Base-by-base conservation (phyloP, 345 rosid genomes). In the Eutrema heterophyllum region DNA sequence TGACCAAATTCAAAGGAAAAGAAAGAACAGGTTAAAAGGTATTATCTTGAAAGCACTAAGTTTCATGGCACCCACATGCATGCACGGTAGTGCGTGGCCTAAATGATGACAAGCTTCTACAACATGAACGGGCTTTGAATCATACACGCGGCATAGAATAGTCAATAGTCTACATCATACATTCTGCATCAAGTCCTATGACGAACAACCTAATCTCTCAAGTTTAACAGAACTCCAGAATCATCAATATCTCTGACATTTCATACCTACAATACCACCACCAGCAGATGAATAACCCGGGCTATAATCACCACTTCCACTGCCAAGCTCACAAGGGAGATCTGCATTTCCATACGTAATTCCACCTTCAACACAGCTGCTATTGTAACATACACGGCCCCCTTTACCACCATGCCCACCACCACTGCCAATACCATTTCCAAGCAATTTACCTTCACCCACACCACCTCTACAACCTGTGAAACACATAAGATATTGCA, bases 331-430 rank as follows among this genome's bases (percentile, higher is more conserved):
- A 79, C 99, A 96, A 51, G 99, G 99, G 78, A 92, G 81, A 73
- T 86, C 82, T 53, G 81, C 83, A 83, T 86, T 81, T 71, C 99
- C 99, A 84, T 96, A 96, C 12, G 95, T 82, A 68, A 79, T 76
- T 58, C 98, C 99, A 75, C 99, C 99, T 12, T 75, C 87, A 57
- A 86, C 68, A 38, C 86, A 90, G 59, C 65, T 82, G 79, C 36
- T 78, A 66, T 86, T 88, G 73, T 83, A 85, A 83, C 94, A 96
- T 72, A 83, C 97, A 69, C 48, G 56, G 36, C 99, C 99, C 26
- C 99, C 99, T 79, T 72, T 84, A 72, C 98, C 99, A 79, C 99
- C 98, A 88, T 96, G 98, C 72, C 99, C 99, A 56, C 88, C 97
- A 63, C 98, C 99, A 79, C 98, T 89, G 38, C 98, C 90, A 67